Evolutionary conservation across 2,329 filamentous ascomycete species (phyloP).

Genomic region (Leptographium procerum): DNA sequence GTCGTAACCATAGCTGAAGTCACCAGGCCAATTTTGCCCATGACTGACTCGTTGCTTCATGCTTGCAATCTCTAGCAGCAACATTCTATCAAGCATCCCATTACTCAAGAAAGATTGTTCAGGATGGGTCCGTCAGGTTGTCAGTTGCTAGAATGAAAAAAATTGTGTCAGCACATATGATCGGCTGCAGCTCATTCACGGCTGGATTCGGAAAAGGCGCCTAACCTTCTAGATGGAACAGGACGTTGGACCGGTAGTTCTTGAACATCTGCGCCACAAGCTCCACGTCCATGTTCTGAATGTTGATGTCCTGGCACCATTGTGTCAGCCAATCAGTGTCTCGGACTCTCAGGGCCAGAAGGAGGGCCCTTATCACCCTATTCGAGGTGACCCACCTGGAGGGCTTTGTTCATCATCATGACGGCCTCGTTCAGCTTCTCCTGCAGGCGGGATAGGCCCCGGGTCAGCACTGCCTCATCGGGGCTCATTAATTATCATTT

Average conservation of each 20-base stretch:
- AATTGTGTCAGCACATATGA: neutral
- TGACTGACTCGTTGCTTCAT: too few relatives aligned
- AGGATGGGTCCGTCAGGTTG: slow-evolving; percentile 12
- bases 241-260: slow-evolving; percentile 95
- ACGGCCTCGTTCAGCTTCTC: slow-evolving; percentile 96
- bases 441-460: slow-evolving; percentile 30
- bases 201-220: neutral
- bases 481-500: neutral
- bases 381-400: slow-evolving; percentile 50
- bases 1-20: too few relatives aligned
- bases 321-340: neutral
- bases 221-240: slow-evolving; percentile 94
- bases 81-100: too few relatives aligned
- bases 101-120: too few relatives aligned
- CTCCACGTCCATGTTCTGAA: slow-evolving; percentile 98
- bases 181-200: neutral
- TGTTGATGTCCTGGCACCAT: slow-evolving; percentile 71
- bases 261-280: slow-evolving; percentile 99
- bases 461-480: neutral
- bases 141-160: slow-evolving; percentile 9
- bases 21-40: too few relatives aligned
- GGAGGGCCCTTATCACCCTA: neutral
- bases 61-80: too few relatives aligned
- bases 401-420: slow-evolving; percentile 80
- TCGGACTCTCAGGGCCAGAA: too few relatives aligned